A percentile compares a stretch with the other conserved stretches of the same genome.
These are phyloP conservation scores for Truncatella angustata DNA, from an alignment of 2,329 filamentous ascomycete species.

Conservation along the genomic window DNA sequence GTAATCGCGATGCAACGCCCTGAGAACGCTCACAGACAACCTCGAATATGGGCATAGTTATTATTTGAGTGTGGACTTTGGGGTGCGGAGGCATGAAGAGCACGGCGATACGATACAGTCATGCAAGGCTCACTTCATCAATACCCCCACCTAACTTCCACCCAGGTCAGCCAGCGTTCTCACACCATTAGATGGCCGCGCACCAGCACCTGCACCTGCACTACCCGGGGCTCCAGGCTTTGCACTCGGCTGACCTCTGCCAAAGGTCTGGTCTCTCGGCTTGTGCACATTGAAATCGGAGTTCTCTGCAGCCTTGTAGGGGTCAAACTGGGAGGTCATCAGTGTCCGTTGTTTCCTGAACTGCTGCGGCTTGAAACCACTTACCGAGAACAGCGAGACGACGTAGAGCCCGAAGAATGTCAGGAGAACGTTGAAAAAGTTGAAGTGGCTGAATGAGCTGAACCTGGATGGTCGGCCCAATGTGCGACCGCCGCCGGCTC, in stretches of 20 bases:
- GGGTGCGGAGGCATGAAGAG: no score
- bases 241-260: conserved; percentile 17
- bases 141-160: conserved; percentile 24
- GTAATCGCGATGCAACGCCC: no score
- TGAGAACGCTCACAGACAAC: no score
- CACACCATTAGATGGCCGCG: conserved; percentile 24
- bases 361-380: conserved; percentile 25
- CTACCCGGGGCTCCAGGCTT: conserved; percentile 26
- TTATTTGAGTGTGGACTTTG: background rate
- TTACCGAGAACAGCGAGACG: conserved; percentile 58
- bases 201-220: conserved; percentile 16
- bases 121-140: background rate
- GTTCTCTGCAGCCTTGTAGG: conserved; percentile 58
- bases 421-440: conserved; percentile 48
- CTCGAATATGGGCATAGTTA: no score
- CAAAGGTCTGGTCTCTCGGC: conserved; percentile 25
- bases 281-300: conserved; percentile 58
- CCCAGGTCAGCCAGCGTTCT: conserved; percentile 55
- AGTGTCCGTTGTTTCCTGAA: no score
- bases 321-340: conserved; percentile 52
- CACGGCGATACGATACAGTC: no score
- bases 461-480: conserved; percentile 22
- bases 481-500: conserved; percentile 17
- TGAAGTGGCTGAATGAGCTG: conserved; percentile 42
- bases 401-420: conserved; percentile 61